Conservation (phyloP, 129 eudicot species). For the Arctium minus region DNA sequence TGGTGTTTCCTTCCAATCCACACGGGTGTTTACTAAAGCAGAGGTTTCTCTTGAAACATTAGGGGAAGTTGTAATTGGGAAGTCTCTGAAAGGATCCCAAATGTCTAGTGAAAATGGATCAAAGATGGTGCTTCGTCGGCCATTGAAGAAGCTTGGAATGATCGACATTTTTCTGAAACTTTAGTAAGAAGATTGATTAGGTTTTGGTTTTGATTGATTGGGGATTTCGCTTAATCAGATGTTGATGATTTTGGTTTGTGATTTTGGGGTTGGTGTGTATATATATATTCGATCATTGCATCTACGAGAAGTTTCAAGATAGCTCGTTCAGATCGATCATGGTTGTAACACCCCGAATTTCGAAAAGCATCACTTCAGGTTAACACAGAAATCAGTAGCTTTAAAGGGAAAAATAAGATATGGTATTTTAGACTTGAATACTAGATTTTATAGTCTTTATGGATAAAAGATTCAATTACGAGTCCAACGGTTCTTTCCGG, state of each 20-base stretch:
- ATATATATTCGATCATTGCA: not conserved
- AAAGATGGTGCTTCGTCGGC: conserved; percentile 31
- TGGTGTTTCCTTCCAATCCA: conserved; percentile 34
- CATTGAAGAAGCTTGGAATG: conserved; percentile 30
- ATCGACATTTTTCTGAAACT: conserved; percentile 28
- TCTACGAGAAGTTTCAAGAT: not conserved
- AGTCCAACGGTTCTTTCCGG: too few species aligned
- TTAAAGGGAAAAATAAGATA: too few species aligned
- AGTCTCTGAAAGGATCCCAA: conserved; percentile 38
- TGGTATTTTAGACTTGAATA: too few species aligned
- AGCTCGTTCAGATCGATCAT: not conserved
- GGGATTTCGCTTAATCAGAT: not conserved
- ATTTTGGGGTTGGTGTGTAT: not conserved
- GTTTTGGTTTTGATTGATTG: not conserved
- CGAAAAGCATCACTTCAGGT: too few species aligned
- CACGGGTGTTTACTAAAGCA: conserved; percentile 18
- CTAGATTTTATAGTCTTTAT: too few species aligned
- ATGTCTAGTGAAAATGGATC: conserved; percentile 32
- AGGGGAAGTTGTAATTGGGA: conserved; percentile 9
- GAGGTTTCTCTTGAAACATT: not conserved
- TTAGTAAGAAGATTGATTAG: not conserved
- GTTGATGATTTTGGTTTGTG: not conserved
- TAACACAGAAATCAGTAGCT: too few species aligned
- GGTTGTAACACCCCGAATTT: too few species aligned
- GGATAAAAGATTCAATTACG: too few species aligned